Percentiles rank a stretch among this genome's conserved stretches.
phyloP scores from a whole-genome alignment of 352 stramenopile species.

The Pythium grandisporangium region DNA sequence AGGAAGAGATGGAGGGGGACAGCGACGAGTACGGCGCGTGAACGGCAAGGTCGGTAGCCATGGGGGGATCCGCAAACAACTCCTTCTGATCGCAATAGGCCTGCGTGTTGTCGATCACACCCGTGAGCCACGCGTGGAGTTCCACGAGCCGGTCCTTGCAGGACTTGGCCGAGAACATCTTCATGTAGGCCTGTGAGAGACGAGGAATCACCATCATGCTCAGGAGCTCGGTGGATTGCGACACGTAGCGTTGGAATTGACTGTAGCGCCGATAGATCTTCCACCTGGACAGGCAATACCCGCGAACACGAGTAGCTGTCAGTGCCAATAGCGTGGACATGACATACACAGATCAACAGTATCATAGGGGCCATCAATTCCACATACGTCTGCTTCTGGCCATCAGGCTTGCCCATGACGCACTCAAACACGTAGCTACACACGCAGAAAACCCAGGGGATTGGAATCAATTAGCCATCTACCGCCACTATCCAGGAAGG shows the following conservation, averaged over 20 bases:
- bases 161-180: conserved; percentile 72
- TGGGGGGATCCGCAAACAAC: conserved; percentile 11
- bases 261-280: conserved; percentile 82
- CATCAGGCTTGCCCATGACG: conserved; percentile 19
- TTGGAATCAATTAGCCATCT: conserved; percentile 2
- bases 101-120: conserved; percentile 66
- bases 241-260: conserved; percentile 72
- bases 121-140: conserved; percentile 54
- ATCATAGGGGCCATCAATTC: neutral
- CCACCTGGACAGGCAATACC: conserved; percentile 33
- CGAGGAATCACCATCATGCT: conserved; percentile 42
- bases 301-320: too few species aligned
- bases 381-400: conserved; percentile 30
- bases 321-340: too few species aligned
- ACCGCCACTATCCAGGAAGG: too few species aligned
- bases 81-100: conserved; percentile 33
- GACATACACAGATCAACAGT: neutral
- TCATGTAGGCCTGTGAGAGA: conserved; percentile 70
- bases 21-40: too few species aligned
- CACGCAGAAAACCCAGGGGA: neutral
- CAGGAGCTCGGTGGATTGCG: conserved; percentile 47
- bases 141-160: conserved; percentile 72
- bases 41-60: too few species aligned
- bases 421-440: conserved; percentile 78
- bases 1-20: neutral